Evolutionary conservation across 2,329 filamentous ascomycete species (phyloP).

Genomic region (Emmonsia crescens): DNA sequence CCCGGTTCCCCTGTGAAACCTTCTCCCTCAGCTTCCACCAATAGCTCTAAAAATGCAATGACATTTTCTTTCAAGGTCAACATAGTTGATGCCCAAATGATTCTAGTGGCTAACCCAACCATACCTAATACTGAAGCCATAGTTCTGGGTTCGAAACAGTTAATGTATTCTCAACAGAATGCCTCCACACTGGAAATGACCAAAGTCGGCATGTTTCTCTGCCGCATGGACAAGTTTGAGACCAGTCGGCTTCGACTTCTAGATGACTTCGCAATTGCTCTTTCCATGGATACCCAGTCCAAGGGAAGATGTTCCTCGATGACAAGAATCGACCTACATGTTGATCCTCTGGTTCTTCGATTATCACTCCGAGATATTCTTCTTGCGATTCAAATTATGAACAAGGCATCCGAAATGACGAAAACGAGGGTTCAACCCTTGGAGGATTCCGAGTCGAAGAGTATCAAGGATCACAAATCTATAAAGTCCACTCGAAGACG

Average conservation of each 20-base stretch:
- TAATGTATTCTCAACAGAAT: slow-evolving; percentile 86
- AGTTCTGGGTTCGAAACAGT: slow-evolving; percentile 86
- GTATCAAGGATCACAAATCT: slow-evolving; percentile 31
- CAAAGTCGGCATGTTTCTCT: slow-evolving; percentile 94
- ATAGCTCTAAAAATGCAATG: slow-evolving; percentile 41
- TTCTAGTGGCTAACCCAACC: slow-evolving; percentile 88
- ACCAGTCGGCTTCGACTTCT: slow-evolving; percentile 81
- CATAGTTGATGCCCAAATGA: slow-evolving; percentile 90
- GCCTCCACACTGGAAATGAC: slow-evolving; percentile 87
- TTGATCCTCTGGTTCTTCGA: slow-evolving; percentile 83
- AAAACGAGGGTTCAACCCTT: slow-evolving; percentile 38
- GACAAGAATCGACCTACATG: slow-evolving; percentile 72
- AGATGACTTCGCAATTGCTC: slow-evolving; percentile 87
- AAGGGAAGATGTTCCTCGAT: slow-evolving; percentile 49
- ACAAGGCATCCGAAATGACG: slow-evolving; percentile 80
- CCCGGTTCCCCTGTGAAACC: background rate
- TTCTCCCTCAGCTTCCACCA: background rate
- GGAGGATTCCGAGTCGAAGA: slow-evolving; percentile 44
- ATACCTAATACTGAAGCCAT: slow-evolving; percentile 89
- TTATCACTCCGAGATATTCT: slow-evolving; percentile 90
- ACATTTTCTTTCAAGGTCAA: slow-evolving; percentile 82
- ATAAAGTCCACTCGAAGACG: slow-evolving; percentile 2
- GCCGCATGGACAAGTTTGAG: slow-evolving; percentile 96
- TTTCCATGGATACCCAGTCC: slow-evolving; percentile 68
- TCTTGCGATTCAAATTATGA: slow-evolving; percentile 82